A percentile compares a stretch with the other conserved stretches of the same genome.
Conservation (phyloP, 2,329 filamentous ascomycete genomes). For the Fusarium goolgardi region DNA sequence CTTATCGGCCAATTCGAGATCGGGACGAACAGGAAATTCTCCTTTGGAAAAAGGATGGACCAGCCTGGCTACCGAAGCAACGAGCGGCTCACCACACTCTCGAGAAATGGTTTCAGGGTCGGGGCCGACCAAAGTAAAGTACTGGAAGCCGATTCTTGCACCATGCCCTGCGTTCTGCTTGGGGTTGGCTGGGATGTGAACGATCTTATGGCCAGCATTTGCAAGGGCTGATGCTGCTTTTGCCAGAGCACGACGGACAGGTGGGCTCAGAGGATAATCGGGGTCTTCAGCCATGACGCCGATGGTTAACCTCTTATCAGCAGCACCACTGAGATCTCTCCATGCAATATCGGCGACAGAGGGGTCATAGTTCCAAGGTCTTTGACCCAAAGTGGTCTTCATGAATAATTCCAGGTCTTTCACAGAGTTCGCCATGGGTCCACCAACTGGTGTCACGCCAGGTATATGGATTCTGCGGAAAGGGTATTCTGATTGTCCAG, state of each 20-base stretch:
- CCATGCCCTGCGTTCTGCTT: conserved; percentile 25
- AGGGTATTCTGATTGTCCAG: conserved; percentile 37
- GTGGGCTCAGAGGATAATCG: conserved; percentile 62
- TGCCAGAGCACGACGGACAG: conserved; percentile 59
- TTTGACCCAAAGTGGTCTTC: conserved; percentile 52
- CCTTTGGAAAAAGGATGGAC: conserved; percentile 35
- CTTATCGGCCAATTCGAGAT: background rate
- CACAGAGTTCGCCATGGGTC: conserved; percentile 56
- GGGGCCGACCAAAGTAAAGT: conserved; percentile 30
- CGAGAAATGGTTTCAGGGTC: conserved; percentile 23
- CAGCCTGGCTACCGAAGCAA: conserved; percentile 30
- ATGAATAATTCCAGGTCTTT: conserved; percentile 50
- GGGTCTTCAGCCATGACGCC: conserved; percentile 62
- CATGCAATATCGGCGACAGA: conserved; percentile 59
- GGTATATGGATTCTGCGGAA: conserved; percentile 30
- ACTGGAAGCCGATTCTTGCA: conserved; percentile 38
- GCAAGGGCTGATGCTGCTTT: conserved; percentile 54
- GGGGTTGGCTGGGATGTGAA: conserved; percentile 49
- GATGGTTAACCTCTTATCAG: conserved; percentile 50
- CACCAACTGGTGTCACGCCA: conserved; percentile 54
- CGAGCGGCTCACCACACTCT: conserved; percentile 37
- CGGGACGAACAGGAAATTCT: conserved; percentile 27
- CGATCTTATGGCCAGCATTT: conserved; percentile 58
- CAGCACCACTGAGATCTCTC: conserved; percentile 48
- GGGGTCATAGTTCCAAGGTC: conserved; percentile 60